These are phyloP conservation scores for Hygrophorus russula DNA, from an alignment of 768 basidiomycete genomes.

Conservation along the genomic window DNA sequence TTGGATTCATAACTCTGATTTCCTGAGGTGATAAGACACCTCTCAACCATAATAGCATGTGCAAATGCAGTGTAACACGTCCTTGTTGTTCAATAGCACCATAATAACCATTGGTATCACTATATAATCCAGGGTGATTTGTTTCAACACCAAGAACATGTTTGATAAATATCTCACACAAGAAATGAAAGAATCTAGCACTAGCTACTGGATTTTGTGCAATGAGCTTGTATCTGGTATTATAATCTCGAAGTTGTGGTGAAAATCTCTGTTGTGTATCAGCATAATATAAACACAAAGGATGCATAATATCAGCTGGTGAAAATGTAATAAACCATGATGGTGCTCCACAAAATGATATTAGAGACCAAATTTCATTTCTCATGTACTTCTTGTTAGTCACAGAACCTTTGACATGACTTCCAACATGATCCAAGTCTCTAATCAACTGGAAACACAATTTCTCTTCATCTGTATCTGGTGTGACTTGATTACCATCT, in stretches of 20 bases:
- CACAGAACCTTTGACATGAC: conserved; percentile 17
- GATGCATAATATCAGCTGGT: conserved; percentile 19
- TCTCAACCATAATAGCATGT: conserved; percentile 24
- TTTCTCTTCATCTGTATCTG: conserved; percentile 20
- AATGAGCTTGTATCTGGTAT: conserved; percentile 14
- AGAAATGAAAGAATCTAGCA: conserved; percentile 18
- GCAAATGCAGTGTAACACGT: conserved; percentile 23
- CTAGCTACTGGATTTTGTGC: conserved; percentile 17
- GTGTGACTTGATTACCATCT: conserved; percentile 15
- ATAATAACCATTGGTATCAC: conserved; percentile 19
- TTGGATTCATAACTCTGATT: conserved; percentile 15
- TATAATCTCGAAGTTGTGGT: conserved; percentile 1
- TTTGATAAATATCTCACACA: conserved; percentile 14
- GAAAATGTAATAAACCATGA: conserved; percentile 20
- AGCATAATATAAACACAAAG: conserved; percentile 21
- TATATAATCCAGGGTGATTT: conserved; percentile 16
- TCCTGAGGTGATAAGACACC: conserved; percentile 20
- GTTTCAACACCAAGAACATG: conserved; percentile 13
- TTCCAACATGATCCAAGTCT: conserved; percentile 24
- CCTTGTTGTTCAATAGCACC: conserved; percentile 26
- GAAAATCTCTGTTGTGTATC: conserved; percentile 11
- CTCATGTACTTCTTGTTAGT: conserved; percentile 16
- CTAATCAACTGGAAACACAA: conserved; percentile 21
- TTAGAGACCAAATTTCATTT: conserved; percentile 16
- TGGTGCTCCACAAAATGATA: conserved; percentile 13